Conservation (phyloP, 2,329 filamentous ascomycete species). For the Penicillium hesseltinei region DNA sequence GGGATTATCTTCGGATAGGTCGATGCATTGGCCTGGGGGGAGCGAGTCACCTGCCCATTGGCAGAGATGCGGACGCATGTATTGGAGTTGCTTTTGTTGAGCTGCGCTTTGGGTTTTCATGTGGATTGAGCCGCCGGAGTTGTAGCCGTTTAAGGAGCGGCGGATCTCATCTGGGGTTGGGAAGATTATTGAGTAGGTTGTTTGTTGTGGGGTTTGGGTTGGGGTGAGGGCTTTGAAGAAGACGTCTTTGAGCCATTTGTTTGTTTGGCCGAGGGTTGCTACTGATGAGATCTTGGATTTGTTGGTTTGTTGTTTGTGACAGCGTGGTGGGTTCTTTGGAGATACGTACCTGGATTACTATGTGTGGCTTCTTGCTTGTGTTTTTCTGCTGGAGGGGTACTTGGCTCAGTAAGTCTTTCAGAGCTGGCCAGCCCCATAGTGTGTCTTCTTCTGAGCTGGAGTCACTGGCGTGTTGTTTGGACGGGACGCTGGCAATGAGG, state of each 20-base stretch:
- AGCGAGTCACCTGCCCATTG: conserved; percentile 69
- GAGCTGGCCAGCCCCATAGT: conserved; percentile 72
- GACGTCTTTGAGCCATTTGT: conserved; percentile 69
- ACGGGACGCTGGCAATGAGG: conserved; percentile 76
- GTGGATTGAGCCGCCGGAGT: conserved; percentile 75
- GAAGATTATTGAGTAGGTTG: conserved; percentile 71
- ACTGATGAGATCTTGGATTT: conserved; percentile 73
- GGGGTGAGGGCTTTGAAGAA: conserved; percentile 53
- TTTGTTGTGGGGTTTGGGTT: neutral
- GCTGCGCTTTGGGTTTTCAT: conserved; percentile 69
- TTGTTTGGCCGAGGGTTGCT: conserved; percentile 68
- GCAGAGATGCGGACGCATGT: conserved; percentile 67
- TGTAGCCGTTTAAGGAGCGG: conserved; percentile 72
- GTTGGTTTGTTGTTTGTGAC: neutral
- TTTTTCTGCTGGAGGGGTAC: conserved; percentile 48
- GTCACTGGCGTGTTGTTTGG: conserved; percentile 55
- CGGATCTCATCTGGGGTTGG: conserved; percentile 78
- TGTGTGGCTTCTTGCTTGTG: conserved; percentile 30
- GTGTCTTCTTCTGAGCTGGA: conserved; percentile 50
- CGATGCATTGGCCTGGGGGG: conserved; percentile 9
- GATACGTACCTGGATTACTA: conserved; percentile 37
- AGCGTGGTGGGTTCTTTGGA: conserved; percentile 7
- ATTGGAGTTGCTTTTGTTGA: conserved; percentile 71
- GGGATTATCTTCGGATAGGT: conserved; percentile 7
- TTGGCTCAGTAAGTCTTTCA: conserved; percentile 58